phyloP scores from a whole-genome alignment of 2,329 filamentous ascomycete species.

The Aspergillus carbonarius region DNA sequence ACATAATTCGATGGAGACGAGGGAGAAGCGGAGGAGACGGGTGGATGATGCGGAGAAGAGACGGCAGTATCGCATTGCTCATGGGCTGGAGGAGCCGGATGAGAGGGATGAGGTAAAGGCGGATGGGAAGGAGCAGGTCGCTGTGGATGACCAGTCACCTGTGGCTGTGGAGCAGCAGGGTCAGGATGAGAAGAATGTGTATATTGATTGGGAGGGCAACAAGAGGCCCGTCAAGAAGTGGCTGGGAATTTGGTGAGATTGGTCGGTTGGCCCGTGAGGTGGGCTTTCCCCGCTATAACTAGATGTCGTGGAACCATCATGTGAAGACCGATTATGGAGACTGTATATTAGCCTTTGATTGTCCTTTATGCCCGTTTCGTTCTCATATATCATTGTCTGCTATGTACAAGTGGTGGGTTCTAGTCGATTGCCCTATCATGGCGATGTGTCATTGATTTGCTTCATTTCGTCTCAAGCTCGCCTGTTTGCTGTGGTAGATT shows the following conservation, averaged over 20 bases:
- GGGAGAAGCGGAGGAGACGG: slow-evolving; percentile 69
- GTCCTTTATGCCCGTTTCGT: slow-evolving; percentile 19
- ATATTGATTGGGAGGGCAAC: slow-evolving; percentile 41
- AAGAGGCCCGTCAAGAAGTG: slow-evolving; percentile 70
- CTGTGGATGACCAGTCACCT: slow-evolving; percentile 38
- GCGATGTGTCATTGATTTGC: not conserved
- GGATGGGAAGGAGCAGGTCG: slow-evolving; percentile 23
- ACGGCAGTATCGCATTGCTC: slow-evolving; percentile 77
- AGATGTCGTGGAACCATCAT: not conserved
- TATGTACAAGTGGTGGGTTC: slow-evolving; percentile 17
- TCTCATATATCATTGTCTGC: slow-evolving; percentile 20
- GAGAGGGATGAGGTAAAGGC: slow-evolving; percentile 22
- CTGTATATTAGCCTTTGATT: slow-evolving; percentile 14
- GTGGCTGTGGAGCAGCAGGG: slow-evolving; percentile 38
- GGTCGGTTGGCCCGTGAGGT: not conserved
- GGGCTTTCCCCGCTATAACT: not conserved
- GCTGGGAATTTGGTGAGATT: slow-evolving; percentile 72
- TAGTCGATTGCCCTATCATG: not conserved
- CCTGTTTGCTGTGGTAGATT: not conserved
- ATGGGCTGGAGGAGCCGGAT: slow-evolving; percentile 66
- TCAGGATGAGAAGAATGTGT: slow-evolving; percentile 27
- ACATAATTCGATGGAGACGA: slow-evolving; percentile 66
- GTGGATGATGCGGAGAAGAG: slow-evolving; percentile 88
- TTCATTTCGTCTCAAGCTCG: not conserved
- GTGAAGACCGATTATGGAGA: not conserved